A percentile compares a stretch with the other conserved stretches of the same genome.
Evolutionary conservation across 169 alveolate species (phyloP).

Genomic region (Cryptosporidium bovis): DNA sequence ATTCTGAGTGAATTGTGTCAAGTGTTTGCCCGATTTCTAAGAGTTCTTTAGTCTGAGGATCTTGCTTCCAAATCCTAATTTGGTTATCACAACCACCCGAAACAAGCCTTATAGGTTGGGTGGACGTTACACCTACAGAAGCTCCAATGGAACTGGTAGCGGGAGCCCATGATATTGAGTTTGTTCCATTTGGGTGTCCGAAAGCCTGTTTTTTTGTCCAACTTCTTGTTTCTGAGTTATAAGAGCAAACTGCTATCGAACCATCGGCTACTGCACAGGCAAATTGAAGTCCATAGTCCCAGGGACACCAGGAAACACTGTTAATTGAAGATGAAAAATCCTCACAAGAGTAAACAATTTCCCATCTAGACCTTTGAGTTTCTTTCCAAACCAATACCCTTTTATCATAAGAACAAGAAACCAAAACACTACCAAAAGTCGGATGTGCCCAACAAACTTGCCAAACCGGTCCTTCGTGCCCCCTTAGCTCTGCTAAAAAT

Average conservation of each 20-base stretch:
- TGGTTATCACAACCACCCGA: slow-evolving; percentile 88
- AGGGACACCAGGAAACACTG: slow-evolving; percentile 85
- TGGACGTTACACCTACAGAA: slow-evolving; percentile 64
- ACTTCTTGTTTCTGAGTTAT: slow-evolving; percentile 75
- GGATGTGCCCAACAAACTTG: slow-evolving; percentile 93
- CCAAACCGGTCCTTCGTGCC: slow-evolving; percentile 91
- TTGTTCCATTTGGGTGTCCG: slow-evolving; percentile 86
- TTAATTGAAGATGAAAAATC: slow-evolving; percentile 84
- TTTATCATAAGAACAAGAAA: slow-evolving; percentile 90
- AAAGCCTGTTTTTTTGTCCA: slow-evolving; percentile 81
- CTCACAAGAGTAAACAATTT: slow-evolving; percentile 80
- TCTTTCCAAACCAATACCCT: slow-evolving; percentile 87
- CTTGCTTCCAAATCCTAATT: slow-evolving; percentile 85
- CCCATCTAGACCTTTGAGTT: slow-evolving; percentile 78
- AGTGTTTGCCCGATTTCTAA: slow-evolving; percentile 75
- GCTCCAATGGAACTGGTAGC: slow-evolving; percentile 74
- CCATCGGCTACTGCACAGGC: slow-evolving; percentile 86
- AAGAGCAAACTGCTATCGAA: slow-evolving; percentile 77
- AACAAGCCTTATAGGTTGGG: slow-evolving; percentile 82
- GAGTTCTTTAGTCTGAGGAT: slow-evolving; percentile 80
- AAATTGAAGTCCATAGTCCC: slow-evolving; percentile 85
- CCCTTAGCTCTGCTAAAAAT: slow-evolving; percentile 76
- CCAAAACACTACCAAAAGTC: slow-evolving; percentile 86
- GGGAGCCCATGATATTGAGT: slow-evolving; percentile 86
- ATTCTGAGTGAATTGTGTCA: slow-evolving; percentile 81